phyloP scores from a whole-genome alignment of 2,329 filamentous ascomycete species.

The Fusarium fujikuroi region DNA sequence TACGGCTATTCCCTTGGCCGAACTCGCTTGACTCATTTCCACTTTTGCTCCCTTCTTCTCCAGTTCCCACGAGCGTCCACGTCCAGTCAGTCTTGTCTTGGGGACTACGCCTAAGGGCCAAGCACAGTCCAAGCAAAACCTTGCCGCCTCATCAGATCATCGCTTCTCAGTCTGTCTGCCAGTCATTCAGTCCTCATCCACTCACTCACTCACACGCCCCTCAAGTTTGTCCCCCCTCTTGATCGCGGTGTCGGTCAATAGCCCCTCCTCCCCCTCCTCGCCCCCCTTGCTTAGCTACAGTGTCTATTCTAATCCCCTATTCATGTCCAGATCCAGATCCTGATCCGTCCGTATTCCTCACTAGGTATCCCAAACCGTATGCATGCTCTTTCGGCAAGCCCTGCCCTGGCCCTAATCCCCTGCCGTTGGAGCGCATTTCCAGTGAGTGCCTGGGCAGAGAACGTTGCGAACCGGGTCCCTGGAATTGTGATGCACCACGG shows the following conservation, averaged over 20 bases:
- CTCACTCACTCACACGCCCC: background rate
- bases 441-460: background rate
- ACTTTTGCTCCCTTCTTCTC: conserved; percentile 8
- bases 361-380: background rate
- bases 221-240: background rate
- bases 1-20: conserved; percentile 7
- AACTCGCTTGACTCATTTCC: conserved; percentile 23
- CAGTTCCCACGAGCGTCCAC: background rate
- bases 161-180: background rate
- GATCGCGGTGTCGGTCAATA: background rate
- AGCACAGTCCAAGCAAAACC: conserved; percentile 31
- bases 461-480: conserved; percentile 29
- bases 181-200: background rate
- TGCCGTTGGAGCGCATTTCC: background rate
- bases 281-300: background rate
- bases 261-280: background rate
- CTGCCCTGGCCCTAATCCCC: conserved; percentile 26
- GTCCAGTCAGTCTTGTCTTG: background rate
- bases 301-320: background rate
- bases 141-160: conserved; percentile 28
- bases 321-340: background rate
- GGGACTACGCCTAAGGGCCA: conserved; percentile 3
- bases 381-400: conserved; percentile 13
- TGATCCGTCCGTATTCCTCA: background rate
- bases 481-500: conserved; percentile 15